Evolutionary conservation across 129 eudicot genomes (phyloP).

Genomic region (Tagetes patula): DNA sequence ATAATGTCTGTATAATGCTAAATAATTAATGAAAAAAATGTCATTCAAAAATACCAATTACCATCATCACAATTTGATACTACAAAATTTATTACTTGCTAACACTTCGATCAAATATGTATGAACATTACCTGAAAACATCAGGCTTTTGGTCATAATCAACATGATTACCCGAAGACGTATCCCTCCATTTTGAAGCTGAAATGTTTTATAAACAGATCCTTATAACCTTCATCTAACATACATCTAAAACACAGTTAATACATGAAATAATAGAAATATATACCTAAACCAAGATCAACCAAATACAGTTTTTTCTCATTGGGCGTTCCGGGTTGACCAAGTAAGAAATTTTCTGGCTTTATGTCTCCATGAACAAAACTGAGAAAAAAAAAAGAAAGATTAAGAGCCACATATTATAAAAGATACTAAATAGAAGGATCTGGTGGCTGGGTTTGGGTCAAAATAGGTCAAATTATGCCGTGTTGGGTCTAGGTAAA

Average conservation of each 20-base stretch:
- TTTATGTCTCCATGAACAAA: conserved; percentile 95
- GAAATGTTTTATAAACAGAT: conserved; percentile 9
- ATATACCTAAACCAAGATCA: conserved; percentile 90
- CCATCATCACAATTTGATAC: background rate
- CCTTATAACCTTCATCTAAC: background rate
- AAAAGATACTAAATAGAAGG: background rate
- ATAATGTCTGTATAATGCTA: background rate
- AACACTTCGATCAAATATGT: conserved; percentile 12
- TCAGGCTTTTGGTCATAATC: conserved; percentile 91
- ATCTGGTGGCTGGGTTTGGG: background rate
- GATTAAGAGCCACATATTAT: conserved; percentile 1
- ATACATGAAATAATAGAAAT: background rate
- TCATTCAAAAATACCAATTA: too few relatives aligned
- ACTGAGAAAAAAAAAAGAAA: conserved; percentile 35
- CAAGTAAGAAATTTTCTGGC: conserved; percentile 90
- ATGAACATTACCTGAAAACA: conserved; percentile 58
- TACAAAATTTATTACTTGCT: background rate
- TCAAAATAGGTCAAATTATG: background rate
- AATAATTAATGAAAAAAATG: background rate
- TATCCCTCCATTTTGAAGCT: conserved; percentile 81
- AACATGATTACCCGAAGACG: conserved; percentile 55
- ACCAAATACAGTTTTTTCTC: conserved; percentile 80
- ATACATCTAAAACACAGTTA: background rate
- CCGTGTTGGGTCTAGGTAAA: background rate
- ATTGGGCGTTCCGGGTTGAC: conserved; percentile 71